Conservation (phyloP, 495 filamentous ascomycete species). For the Hypoxylon lienhwacheense region DNA sequence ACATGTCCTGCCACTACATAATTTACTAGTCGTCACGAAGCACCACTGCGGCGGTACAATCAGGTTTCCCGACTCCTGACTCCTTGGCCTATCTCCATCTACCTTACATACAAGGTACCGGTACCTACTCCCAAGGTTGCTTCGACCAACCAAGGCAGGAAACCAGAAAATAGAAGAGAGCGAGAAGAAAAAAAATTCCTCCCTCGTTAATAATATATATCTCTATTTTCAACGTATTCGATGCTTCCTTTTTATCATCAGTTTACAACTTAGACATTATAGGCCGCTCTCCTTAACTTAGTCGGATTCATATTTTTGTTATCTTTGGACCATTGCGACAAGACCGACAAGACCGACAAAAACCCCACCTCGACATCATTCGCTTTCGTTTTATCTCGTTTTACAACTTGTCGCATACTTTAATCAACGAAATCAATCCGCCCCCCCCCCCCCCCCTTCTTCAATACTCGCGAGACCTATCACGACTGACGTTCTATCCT, state of each 20-base stretch:
- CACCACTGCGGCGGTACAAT: slow-evolving; percentile 28
- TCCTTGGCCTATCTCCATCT: neutral
- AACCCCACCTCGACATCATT: slow-evolving; percentile 33
- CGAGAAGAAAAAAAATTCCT: too few species aligned
- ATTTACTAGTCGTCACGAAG: slow-evolving; percentile 25
- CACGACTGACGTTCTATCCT: slow-evolving; percentile 15
- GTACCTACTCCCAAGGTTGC: neutral
- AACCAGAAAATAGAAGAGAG: too few species aligned
- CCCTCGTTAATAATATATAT: too few species aligned
- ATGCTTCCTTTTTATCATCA: neutral
- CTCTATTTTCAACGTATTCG: slow-evolving; percentile 1
- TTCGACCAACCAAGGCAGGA: too few species aligned
- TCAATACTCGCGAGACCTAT: slow-evolving; percentile 11
- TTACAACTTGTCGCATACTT: slow-evolving; percentile 37
- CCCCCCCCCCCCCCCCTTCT: slow-evolving; percentile 20
- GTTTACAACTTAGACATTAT: slow-evolving; percentile 14
- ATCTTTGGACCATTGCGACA: slow-evolving; percentile 38
- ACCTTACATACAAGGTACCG: neutral
- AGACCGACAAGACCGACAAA: too few species aligned
- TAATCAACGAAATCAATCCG: too few species aligned
- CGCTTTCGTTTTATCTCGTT: slow-evolving; percentile 9
- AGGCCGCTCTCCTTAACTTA: slow-evolving; percentile 18
- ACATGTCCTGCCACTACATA: too few species aligned
- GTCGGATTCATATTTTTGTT: slow-evolving; percentile 36
- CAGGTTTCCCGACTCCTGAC: neutral